Percentiles rank a stretch among this genome's conserved stretches.
Conservation (phyloP, 106 monocot genomes). For the Ottelia alismoides region DNA sequence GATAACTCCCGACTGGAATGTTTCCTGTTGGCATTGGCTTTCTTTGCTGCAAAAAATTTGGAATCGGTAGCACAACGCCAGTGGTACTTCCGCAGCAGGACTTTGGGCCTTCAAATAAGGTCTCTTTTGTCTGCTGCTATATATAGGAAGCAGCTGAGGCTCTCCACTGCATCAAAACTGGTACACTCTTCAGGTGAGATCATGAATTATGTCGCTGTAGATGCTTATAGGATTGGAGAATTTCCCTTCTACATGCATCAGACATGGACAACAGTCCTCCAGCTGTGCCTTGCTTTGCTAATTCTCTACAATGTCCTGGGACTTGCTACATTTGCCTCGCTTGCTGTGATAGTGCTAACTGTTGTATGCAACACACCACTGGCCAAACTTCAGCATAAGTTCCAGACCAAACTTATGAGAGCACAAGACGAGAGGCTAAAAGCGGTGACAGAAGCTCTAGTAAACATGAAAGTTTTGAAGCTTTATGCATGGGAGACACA, state of each 20-base stretch:
- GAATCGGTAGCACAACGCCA: slow-evolving; percentile 93
- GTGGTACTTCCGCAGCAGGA: slow-evolving; percentile 75
- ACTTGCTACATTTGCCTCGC: slow-evolving; percentile 51
- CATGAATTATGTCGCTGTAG: slow-evolving; percentile 85
- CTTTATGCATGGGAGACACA: slow-evolving; percentile 92
- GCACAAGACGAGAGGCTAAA: slow-evolving; percentile 82
- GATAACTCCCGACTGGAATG: slow-evolving; percentile 22
- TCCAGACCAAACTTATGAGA: slow-evolving; percentile 71
- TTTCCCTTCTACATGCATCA: slow-evolving; percentile 92
- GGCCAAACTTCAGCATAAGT: slow-evolving; percentile 65
- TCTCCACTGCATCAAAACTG: slow-evolving; percentile 46
- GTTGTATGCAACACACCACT: slow-evolving; percentile 67
- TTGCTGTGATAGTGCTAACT: slow-evolving; percentile 49
- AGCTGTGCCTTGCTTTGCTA: slow-evolving; percentile 59
- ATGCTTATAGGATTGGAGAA: slow-evolving; percentile 90
- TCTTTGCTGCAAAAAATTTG: slow-evolving; percentile 61
- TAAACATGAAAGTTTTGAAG: slow-evolving; percentile 96
- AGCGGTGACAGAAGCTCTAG: slow-evolving; percentile 77
- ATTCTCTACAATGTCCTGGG: slow-evolving; percentile 78
- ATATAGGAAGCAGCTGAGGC: slow-evolving; percentile 50
- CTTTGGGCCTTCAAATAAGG: slow-evolving; percentile 63
- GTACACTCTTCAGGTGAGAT: slow-evolving; percentile 76
- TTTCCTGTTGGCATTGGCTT: slow-evolving; percentile 38
- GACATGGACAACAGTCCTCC: slow-evolving; percentile 72
- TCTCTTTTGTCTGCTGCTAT: slow-evolving; percentile 78